Evolutionary conservation across 352 stramenopile genomes (phyloP), one percentile per base, ranked within the genome.

Genomic region (Globisporangium uncinulatum): DNA sequence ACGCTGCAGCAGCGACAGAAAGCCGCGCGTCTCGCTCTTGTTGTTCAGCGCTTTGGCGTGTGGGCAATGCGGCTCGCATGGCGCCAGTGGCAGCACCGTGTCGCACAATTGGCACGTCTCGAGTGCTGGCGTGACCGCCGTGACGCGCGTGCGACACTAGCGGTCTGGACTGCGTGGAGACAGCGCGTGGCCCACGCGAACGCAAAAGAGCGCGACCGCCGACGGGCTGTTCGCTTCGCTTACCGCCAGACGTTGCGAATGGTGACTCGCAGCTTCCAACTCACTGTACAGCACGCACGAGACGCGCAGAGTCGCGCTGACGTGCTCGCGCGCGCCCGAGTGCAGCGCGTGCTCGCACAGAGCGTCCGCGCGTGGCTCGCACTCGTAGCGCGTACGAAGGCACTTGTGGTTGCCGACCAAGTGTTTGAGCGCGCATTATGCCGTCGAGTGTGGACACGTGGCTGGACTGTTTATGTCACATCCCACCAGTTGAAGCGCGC

Each of bases 171-270:
- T 9, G 45, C 49, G 10, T 66, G 60, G 60, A 43, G 20, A 14
- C 34, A 43, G 45, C 60, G 31, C 34, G 43, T 45, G 13, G 36
- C 32, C 0, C 13, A 36, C 39, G 45, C 43, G 13, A 46, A 13
- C 29, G 42, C 2, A 11, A 62, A 62, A 9, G 60, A 66, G 47
- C 39, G 11, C 4, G 21, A 44, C 21, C 60, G 60, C 7, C 48
- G 60, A 1, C 41, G 50, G 4, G 60, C 60, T 21, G 47, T 59
- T 17, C 55, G 56, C 17, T 63, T 64, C 57, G 19, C 21, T 6
- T 65, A 66, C 39, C 39, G 17, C 8, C 32, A 34, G 2, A 20
- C 58, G 21, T 42, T 65, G 34, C n/a, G 47, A 10, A 29, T n/a
- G 48, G 37, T 15, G 3, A 60, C 60, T 19, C 21, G 29, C 6